Evolutionary conservation across 768 basidiomycete genomes (phyloP), one percentile per base, ranked within the genome.

Genomic region (Plicaturopsis crispa): DNA sequence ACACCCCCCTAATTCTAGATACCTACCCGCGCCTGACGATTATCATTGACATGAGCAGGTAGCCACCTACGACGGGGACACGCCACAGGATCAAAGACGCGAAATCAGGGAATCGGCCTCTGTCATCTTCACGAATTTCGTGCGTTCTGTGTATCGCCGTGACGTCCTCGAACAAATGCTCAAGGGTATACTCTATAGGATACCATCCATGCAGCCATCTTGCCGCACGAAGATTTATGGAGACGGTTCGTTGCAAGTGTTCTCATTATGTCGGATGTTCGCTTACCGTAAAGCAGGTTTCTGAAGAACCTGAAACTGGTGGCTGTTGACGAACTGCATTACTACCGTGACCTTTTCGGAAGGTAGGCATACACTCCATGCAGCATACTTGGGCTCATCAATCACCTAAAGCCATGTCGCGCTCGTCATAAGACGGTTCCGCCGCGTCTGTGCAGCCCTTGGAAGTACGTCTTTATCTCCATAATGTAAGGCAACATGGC

Each of bases 121-220:
- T 0, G 74, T 90, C 17, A 83, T 94, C 36, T 84, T 93, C 50
- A 91, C 90, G 4, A 94, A 94, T 52, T 90, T 91, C 48, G 86
- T 84, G 48, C n/a, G 73, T 33, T 40, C 5, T n/a, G 12, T 13
- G 12, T 23, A 26, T 8, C 20, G 22, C 26, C 10, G 8, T 31
- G 13, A n/a, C 31, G 26, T 16, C 35, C 31, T 30, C n/a, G n/a
- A 12, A 28, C 10, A 28, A 17, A 18, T 13, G 37, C 36, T 10
- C 35, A 24, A 34, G 52, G 46, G 19, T 39, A 33, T 40, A 39
- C 13, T 14, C 7, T 31, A 16, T 42, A 88, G 85, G 89, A 92
- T 47, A 92, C 78, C 66, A 65, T 94, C 5, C 89, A 93, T 51
- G 77, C 80, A 16, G 83, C 85, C 1, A 83, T 94, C 40, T 62